Percentiles rank a stretch among this genome's conserved stretches.
Evolutionary conservation across 805 yeast genomes (phyloP).

Genomic region (Monosporozyma unispora): DNA sequence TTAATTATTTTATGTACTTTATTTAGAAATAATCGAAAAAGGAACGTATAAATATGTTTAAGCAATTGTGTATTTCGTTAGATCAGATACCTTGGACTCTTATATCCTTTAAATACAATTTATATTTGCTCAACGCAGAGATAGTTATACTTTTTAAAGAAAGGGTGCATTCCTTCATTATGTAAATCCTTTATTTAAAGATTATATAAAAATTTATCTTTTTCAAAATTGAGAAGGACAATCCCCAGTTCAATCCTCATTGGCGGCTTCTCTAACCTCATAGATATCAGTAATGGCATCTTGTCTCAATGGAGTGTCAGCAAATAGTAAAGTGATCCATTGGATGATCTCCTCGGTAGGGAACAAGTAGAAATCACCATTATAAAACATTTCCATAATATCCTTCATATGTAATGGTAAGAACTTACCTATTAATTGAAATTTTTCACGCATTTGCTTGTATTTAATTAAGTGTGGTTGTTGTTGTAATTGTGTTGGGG

Average conservation of each 20-base stretch:
- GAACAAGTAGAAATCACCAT: slow-evolving; percentile 34
- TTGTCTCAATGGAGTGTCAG: slow-evolving; percentile 32
- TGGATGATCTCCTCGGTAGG: slow-evolving; percentile 31
- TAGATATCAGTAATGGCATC: slow-evolving; percentile 31
- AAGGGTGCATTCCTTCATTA: neutral
- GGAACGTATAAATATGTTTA: no score
- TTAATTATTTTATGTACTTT: no score
- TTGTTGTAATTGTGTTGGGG: neutral
- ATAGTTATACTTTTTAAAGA: no score
- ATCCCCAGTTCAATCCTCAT: slow-evolving; percentile 14
- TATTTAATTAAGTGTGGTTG: slow-evolving; percentile 7
- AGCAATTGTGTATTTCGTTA: no score
- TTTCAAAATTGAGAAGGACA: no score
- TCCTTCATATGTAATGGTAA: slow-evolving; percentile 34
- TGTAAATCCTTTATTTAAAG: neutral
- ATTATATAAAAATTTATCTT: no score
- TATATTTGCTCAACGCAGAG: no score
- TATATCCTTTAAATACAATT: no score
- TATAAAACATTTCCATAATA: slow-evolving; percentile 34
- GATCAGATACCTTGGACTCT: neutral
- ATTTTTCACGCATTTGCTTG: slow-evolving; percentile 22
- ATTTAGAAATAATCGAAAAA: no score
- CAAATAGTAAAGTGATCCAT: slow-evolving; percentile 33
- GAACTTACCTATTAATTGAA: slow-evolving; percentile 20
- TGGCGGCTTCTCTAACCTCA: slow-evolving; percentile 43